Base-by-base conservation (phyloP, 345 rosid species). In the Salix brachista region DNA sequence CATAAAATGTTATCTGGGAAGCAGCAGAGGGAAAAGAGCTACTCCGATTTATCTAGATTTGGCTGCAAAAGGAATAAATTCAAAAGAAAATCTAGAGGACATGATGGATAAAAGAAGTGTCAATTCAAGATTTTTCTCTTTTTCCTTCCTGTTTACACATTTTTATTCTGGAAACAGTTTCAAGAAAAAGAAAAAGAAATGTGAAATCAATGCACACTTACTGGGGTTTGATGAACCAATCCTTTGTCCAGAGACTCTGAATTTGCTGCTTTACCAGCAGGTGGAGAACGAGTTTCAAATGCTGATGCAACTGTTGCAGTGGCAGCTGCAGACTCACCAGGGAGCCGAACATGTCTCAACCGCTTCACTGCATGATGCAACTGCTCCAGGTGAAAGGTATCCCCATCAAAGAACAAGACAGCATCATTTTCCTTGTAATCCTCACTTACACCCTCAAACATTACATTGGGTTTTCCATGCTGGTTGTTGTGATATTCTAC, bases 371-470 rank as follows among this genome's bases (percentile, higher is more conserved):
- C 82, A 34, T 65, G 78, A 64, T 79, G 82, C 64, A 79, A 70
- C 37, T 65, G 82, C 69, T 79, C 82, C 69, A 79, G 64, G 26
- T 65, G 67, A 28, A 79, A 79, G 32, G 70, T 34, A 37, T 74
- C 78, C 14, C 82, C 82, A 61, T 79, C 82, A 50, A 79, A 74
- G 75, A 79, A 74, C 48, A 79, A 64, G 42, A 79, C 75, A 60
- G 82, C 82, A 61, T 79, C 82, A 64, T 74, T 74, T 69, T 79
- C 82, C 74, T 61, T 79, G 54, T 79, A 79, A 74, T 79, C 78
- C 78, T 79, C 82, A 37, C 74, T 68, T 28, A 74, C 75, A 34
- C 82, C 82, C 25, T 79, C 74, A 64, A 79, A 79, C 21, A 48
- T 60, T n/a, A 74, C 74, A 17, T 74, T 79, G 34, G 71, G 71